phyloP scores from a whole-genome alignment of 768 basidiomycete genomes.

The Mycena sanguinolenta region DNA sequence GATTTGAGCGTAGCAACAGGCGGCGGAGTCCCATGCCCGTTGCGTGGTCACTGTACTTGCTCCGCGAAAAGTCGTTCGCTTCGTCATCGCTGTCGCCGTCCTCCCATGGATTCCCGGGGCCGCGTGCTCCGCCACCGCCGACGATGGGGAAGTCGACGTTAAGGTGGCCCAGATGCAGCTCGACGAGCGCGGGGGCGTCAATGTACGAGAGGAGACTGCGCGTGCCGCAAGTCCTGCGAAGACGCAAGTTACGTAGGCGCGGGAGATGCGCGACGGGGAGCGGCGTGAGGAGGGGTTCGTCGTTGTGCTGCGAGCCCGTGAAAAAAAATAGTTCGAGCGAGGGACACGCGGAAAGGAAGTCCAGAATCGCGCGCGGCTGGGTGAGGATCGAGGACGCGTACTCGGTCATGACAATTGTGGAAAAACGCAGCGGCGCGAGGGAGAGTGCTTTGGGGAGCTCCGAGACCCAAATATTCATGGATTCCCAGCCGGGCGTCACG shows the following conservation, averaged over 20 bases:
- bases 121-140: slow-evolving; percentile 32
- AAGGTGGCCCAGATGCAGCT: slow-evolving; percentile 74
- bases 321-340: slow-evolving; percentile 71
- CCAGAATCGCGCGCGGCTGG: slow-evolving; percentile 65
- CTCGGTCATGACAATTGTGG: slow-evolving; percentile 71
- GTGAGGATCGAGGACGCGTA: slow-evolving; percentile 52
- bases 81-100: slow-evolving; percentile 83
- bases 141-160: slow-evolving; percentile 71
- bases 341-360: slow-evolving; percentile 73
- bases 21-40: slow-evolving; percentile 85
- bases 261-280: slow-evolving; percentile 67
- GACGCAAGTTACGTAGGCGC: slow-evolving; percentile 66
- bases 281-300: slow-evolving; percentile 45
- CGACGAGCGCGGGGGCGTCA: slow-evolving; percentile 69
- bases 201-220: slow-evolving; percentile 76
- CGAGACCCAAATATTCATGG: slow-evolving; percentile 64
- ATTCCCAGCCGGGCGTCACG: slow-evolving; percentile 45
- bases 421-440: slow-evolving; percentile 67
- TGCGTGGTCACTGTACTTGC: slow-evolving; percentile 81
- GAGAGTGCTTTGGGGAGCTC: slow-evolving; percentile 61
- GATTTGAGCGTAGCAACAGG: slow-evolving; percentile 70
- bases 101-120: slow-evolving; percentile 51
- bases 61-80: slow-evolving; percentile 79
- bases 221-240: slow-evolving; percentile 72
- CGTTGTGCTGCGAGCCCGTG: slow-evolving; percentile 66